phyloP scores from a whole-genome alignment of 768 basidiomycete genomes.

The Tricholoma furcatifolium region DNA sequence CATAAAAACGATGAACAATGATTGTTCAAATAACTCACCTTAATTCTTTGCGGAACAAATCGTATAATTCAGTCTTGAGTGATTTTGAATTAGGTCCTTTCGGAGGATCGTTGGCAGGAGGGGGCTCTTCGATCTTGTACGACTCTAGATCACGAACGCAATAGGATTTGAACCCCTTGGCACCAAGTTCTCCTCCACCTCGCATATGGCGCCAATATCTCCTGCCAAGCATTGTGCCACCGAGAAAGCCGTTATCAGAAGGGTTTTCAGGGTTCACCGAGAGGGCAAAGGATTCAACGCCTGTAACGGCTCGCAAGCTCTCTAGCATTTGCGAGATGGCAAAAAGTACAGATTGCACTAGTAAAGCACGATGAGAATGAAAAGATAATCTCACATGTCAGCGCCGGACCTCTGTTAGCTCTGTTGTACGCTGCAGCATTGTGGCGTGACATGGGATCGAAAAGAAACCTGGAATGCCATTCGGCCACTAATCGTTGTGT shows the following conservation, averaged over 20 bases:
- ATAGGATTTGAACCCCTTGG: slow-evolving; percentile 51
- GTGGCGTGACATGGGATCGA: slow-evolving; percentile 25
- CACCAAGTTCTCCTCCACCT: slow-evolving; percentile 57
- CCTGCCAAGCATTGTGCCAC: slow-evolving; percentile 57
- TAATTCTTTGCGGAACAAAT: slow-evolving; percentile 49
- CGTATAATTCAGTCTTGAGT: slow-evolving; percentile 57
- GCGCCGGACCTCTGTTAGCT: slow-evolving; percentile 20
- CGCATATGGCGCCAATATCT: slow-evolving; percentile 67
- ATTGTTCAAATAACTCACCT: slow-evolving; percentile 35
- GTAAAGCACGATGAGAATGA: slow-evolving; percentile 14
- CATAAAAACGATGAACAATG: background rate
- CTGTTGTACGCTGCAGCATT: slow-evolving; percentile 12
- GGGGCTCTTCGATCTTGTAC: slow-evolving; percentile 10
- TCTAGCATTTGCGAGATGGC: slow-evolving; percentile 55
- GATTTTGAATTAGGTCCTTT: slow-evolving; percentile 32
- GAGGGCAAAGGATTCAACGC: slow-evolving; percentile 61
- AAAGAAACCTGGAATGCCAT: slow-evolving; percentile 61
- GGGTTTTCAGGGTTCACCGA: slow-evolving; percentile 53
- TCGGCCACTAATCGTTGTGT: slow-evolving; percentile 58
- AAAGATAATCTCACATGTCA: slow-evolving; percentile 7
- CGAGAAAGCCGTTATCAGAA: slow-evolving; percentile 56
- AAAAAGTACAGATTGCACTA: slow-evolving; percentile 47
- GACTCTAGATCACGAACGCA: slow-evolving; percentile 32
- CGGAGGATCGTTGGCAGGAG: slow-evolving; percentile 11
- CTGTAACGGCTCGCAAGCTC: slow-evolving; percentile 45